These are phyloP conservation scores for Ophiostoma himal-ulmi DNA, from an alignment of 2,329 filamentous ascomycete species.

Conservation along the genomic window DNA sequence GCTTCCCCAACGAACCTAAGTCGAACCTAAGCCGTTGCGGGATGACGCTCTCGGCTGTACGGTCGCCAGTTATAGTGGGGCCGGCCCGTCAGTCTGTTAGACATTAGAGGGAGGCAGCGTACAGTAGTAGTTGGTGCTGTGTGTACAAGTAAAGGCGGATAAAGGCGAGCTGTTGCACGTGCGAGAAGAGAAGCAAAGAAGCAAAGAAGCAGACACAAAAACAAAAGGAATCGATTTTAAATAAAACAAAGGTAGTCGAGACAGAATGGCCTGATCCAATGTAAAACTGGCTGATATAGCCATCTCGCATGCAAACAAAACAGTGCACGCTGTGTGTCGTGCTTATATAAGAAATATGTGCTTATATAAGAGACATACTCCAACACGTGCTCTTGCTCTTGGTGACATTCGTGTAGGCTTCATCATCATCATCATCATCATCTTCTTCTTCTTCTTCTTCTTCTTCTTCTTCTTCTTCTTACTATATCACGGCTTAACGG, in stretches of 20 bases:
- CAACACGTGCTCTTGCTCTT: too few relatives aligned
- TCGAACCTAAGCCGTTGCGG: conserved; percentile 19
- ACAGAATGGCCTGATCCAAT: background rate
- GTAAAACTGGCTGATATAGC: background rate
- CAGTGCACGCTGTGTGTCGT: too few relatives aligned
- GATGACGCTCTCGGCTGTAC: conserved; percentile 19
- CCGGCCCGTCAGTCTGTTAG: background rate
- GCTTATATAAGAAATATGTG: too few relatives aligned
- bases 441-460: too few relatives aligned
- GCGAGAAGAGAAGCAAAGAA: background rate
- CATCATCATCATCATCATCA: too few relatives aligned
- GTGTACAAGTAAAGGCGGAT: background rate
- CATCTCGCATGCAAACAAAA: background rate
- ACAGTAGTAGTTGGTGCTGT: background rate
- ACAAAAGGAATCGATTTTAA: background rate
- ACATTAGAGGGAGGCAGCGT: background rate
- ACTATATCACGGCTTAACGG: too few relatives aligned
- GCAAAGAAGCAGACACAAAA: background rate
- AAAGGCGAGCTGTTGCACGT: background rate
- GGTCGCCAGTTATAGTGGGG: conserved; percentile 4
- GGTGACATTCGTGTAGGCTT: too few relatives aligned
- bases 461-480: too few relatives aligned
- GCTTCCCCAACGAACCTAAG: conserved; percentile 22
- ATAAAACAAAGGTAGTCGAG: background rate
- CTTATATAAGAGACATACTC: too few relatives aligned